Percentiles rank a stretch among this genome's conserved stretches.
phyloP scores from a whole-genome alignment of 768 basidiomycete genomes.

The Basidioascus undulatus region DNA sequence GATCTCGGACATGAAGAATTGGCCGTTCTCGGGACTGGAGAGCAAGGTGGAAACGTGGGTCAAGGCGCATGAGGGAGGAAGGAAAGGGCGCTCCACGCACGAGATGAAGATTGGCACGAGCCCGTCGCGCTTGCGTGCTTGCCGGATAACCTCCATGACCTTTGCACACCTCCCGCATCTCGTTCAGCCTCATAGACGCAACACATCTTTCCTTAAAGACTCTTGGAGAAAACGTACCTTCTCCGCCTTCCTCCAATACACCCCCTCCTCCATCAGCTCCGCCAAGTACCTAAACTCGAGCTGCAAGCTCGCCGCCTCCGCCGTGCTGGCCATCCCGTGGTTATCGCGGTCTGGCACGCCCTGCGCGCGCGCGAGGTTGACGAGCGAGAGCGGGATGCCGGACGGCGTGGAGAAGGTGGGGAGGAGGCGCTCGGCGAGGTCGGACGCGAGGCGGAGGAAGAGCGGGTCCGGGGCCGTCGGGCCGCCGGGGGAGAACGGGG shows the following conservation, averaged over 20 bases:
- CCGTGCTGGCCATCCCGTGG: conserved; percentile 41
- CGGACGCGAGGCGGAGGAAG: conserved; percentile 49
- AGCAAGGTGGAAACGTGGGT: background rate
- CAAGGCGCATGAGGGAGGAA: background rate
- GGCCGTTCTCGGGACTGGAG: conserved; percentile 27
- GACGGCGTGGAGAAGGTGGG: conserved; percentile 57
- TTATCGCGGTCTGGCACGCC: conserved; percentile 39
- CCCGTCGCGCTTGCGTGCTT: conserved; percentile 37
- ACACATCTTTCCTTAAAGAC: background rate
- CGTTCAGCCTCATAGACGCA: no score
- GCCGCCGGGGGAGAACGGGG: conserved; percentile 9
- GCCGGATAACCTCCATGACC: conserved; percentile 48
- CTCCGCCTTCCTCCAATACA: conserved; percentile 63
- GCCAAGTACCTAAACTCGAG: conserved; percentile 79
- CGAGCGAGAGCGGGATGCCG: conserved; percentile 52
- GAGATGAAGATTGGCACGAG: conserved; percentile 64
- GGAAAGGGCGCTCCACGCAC: conserved; percentile 24
- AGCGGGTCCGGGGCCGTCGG: no score
- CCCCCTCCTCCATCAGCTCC: conserved; percentile 44
- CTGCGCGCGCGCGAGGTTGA: conserved; percentile 41
- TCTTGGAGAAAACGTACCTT: conserved; percentile 21
- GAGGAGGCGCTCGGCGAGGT: conserved; percentile 66
- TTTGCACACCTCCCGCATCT: no score
- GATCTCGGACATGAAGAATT: conserved; percentile 42
- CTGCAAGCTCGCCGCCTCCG: conserved; percentile 72